Conservation (phyloP, 2,329 filamentous ascomycete genomes). For the Pseudophaeomoniella oleicola region DNA sequence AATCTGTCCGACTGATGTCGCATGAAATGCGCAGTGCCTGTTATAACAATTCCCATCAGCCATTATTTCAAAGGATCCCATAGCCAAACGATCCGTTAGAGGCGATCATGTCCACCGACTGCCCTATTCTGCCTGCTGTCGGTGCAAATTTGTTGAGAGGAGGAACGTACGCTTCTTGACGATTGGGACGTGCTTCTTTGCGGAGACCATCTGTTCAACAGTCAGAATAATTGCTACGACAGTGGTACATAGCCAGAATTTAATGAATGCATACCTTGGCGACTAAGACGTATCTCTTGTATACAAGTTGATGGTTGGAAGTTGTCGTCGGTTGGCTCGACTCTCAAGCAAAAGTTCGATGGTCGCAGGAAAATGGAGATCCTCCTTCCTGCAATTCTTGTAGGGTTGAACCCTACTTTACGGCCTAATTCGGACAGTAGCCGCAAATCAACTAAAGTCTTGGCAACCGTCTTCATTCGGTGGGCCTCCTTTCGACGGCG, state of each 20-base stretch:
- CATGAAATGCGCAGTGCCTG: constrained; percentile 87
- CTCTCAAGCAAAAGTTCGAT: not conserved
- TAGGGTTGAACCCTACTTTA: not conserved
- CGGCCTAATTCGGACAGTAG: not conserved
- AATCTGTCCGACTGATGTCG: constrained; percentile 97
- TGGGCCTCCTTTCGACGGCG: too few relatives aligned
- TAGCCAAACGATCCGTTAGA: not conserved
- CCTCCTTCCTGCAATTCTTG: not conserved
- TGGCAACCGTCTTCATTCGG: too few relatives aligned
- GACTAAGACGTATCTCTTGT: not conserved
- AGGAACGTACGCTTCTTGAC: constrained; percentile 95
- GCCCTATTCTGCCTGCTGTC: too few relatives aligned
- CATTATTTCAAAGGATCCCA: constrained; percentile 3
- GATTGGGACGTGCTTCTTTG: constrained; percentile 98
- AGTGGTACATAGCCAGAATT: not conserved
- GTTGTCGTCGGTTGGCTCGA: not conserved
- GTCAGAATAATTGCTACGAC: constrained; percentile 2
- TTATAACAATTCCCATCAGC: constrained; percentile 25
- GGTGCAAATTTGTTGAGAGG: constrained; percentile 4
- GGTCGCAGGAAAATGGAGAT: not conserved
- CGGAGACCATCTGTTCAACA: constrained; percentile 98
- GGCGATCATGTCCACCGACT: too few relatives aligned
- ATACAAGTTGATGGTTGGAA: not conserved
- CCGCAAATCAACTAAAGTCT: too few relatives aligned
- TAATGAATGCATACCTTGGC: not conserved